These are phyloP conservation scores for Onygenales sp. DNA, from an alignment of 2,329 filamentous ascomycete genomes.

Conservation along the genomic window DNA sequence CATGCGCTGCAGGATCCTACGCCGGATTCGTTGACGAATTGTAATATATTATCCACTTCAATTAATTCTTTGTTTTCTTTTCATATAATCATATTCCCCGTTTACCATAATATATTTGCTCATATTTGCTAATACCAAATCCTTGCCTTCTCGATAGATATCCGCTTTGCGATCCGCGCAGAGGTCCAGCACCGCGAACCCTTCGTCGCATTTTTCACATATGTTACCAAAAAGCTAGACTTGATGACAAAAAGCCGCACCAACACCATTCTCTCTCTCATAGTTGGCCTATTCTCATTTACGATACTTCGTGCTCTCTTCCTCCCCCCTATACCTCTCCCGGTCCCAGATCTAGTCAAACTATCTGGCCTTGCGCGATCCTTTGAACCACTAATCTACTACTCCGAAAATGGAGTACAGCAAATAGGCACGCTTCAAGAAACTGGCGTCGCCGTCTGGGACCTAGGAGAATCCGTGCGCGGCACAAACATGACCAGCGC, in stretches of 20 bases:
- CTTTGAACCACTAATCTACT: conserved; percentile 90
- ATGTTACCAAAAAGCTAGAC: conserved; percentile 51
- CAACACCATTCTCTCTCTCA: conserved; percentile 53
- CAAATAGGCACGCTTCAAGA: conserved; percentile 85
- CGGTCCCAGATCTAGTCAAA: conserved; percentile 79
- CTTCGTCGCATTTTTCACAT: conserved; percentile 62
- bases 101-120: not conserved
- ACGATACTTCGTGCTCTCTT: conserved; percentile 57
- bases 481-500: conserved; percentile 86
- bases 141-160: conserved; percentile 45
- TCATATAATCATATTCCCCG: conserved; percentile 8
- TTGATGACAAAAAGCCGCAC: conserved; percentile 59
- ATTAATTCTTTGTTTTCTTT: conserved; percentile 12
- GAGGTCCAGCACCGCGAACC: conserved; percentile 84
- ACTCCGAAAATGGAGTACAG: conserved; percentile 77
- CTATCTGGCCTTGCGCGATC: conserved; percentile 81
- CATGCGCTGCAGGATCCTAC: conserved; percentile 3
- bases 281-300: conserved; percentile 56
- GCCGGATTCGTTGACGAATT: conserved; percentile 36
- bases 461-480: conserved; percentile 81
- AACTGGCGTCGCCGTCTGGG: conserved; percentile 88
- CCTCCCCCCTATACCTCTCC: conserved; percentile 55
- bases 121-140: conserved; percentile 4
- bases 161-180: conserved; percentile 76
- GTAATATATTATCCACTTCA: conserved; percentile 28